Percentiles rank a stretch among this genome's conserved stretches.
These are phyloP conservation scores for Trifolium dubium DNA, from an alignment of 306 rosid genomes.

Conservation along the genomic window DNA sequence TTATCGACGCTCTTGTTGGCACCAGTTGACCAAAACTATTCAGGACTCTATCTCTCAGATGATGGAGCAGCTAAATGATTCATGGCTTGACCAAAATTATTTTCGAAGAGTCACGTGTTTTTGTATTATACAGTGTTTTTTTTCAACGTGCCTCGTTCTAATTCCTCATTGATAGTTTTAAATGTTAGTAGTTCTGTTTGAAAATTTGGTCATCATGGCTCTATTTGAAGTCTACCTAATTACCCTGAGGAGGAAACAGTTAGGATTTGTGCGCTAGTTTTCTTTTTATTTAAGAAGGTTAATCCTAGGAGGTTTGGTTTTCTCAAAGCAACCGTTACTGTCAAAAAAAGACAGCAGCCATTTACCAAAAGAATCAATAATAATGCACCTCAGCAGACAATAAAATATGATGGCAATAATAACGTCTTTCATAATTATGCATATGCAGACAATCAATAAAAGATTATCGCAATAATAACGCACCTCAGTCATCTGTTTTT, in stretches of 20 bases:
- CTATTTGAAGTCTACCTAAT: slow-evolving; percentile 1
- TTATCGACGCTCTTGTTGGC: not conserved
- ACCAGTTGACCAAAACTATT: slow-evolving; percentile 1
- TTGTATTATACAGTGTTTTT: not conserved
- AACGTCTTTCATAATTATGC: slow-evolving; percentile 12
- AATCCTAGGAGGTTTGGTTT: slow-evolving; percentile 16
- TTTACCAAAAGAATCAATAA: not conserved
- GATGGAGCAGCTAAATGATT: not conserved
- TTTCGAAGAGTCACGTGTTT: not conserved
- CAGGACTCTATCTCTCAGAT: not conserved
- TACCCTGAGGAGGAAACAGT: not conserved
- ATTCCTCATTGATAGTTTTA: not conserved
- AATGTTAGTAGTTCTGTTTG: not conserved
- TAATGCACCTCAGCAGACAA: slow-evolving; percentile 70
- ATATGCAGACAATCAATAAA: slow-evolving; percentile 15
- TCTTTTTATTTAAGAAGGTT: slow-evolving; percentile 1
- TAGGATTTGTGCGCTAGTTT: not conserved
- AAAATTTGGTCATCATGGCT: slow-evolving; percentile 18
- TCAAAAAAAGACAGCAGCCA: slow-evolving; percentile 13
- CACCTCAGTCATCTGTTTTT: slow-evolving; percentile 95
- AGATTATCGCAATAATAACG: slow-evolving; percentile 15
- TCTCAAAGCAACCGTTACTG: slow-evolving; percentile 17
- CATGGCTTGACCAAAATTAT: not conserved
- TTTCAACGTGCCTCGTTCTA: not conserved
- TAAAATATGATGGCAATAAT: no score